Evolutionary conservation across 257 asterid genomes (phyloP), one percentile per base, ranked within the genome.

Genomic region (Capsicum rhomboideum): DNA sequence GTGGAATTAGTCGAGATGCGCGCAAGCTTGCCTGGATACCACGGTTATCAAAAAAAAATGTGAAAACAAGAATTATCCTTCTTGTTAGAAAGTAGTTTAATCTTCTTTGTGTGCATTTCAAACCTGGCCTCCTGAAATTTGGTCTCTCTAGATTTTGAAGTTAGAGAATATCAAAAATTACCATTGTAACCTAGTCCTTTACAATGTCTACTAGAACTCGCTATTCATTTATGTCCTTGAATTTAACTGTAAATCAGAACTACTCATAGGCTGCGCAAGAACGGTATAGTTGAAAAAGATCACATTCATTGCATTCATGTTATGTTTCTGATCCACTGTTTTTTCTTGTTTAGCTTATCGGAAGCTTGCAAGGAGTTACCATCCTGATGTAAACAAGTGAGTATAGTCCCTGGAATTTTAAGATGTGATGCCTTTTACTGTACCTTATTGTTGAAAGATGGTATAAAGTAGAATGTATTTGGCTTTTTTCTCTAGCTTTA

Each of bases 331-430:
- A 75, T 75, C 55, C n/a, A 14, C 61, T 52, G 7, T 78, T 34
- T 71, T 66, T 84, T 85, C 82, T 75, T 84, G 78, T 88, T 87
- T 97, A 97, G 99, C 98, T 52, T 97, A 97, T 84, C 92, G 99
- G 83, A 95, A 97, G 91, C 98, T 97, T 67, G 99, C 99, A 50
- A 88, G 99, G 90, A 93, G 88, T 86, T 91, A 89, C 88, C 99
- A 97, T 90, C 99, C 99, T 18, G 99, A 97, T 85, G 99, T 97
- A 84, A 95, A 93, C 93, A 97, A 93, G 99, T 93, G 87, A 92
- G 98, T 84, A 61, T 17, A 67, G 42, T 28, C 46, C 40, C 40
- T 80, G 54, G 28, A 64, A 6, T 54, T 46, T 74, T 82, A 12
- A 80, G 54, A 40, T 40, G 29, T 64, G 21, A 16, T 49, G 34